Evolutionary conservation across 176 grass and related monocot species (phyloP).

Genomic region (Bonia amplexicaulis): DNA sequence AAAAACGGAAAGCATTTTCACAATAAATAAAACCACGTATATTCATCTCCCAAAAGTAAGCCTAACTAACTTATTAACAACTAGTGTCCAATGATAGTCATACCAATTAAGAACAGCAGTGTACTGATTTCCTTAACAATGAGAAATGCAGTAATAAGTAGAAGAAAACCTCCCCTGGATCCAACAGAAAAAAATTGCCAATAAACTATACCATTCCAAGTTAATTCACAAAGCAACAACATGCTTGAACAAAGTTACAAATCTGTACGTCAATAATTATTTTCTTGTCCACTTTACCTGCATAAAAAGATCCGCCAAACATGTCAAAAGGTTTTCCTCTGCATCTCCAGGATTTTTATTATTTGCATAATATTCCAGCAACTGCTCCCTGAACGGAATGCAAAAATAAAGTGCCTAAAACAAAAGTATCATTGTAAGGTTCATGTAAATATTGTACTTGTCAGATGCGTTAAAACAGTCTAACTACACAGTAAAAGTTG

Average conservation of each 20-base stretch:
- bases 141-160: neutral
- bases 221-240: constrained; percentile 10
- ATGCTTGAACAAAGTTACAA: neutral
- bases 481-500: neutral
- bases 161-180: neutral
- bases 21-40: neutral
- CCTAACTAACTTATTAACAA: neutral
- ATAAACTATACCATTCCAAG: neutral
- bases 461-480: neutral
- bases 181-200: neutral
- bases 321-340: constrained; percentile 91
- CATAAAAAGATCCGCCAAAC: constrained; percentile 92
- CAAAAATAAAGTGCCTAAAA: constrained; percentile 97
- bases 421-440: constrained; percentile 29
- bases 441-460: constrained; percentile 16
- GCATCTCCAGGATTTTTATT: constrained; percentile 64
- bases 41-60: neutral
- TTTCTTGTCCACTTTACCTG: constrained; percentile 59
- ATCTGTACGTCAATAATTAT: neutral
- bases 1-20: neutral
- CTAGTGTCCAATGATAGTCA: neutral
- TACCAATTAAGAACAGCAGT: neutral
- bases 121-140: neutral
- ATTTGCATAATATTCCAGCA: constrained; percentile 76
- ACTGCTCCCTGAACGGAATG: constrained; percentile 80